Evolutionary conservation across 371 early-diverging fungal species (phyloP).

Genomic region (Coemansia sp.): DNA sequence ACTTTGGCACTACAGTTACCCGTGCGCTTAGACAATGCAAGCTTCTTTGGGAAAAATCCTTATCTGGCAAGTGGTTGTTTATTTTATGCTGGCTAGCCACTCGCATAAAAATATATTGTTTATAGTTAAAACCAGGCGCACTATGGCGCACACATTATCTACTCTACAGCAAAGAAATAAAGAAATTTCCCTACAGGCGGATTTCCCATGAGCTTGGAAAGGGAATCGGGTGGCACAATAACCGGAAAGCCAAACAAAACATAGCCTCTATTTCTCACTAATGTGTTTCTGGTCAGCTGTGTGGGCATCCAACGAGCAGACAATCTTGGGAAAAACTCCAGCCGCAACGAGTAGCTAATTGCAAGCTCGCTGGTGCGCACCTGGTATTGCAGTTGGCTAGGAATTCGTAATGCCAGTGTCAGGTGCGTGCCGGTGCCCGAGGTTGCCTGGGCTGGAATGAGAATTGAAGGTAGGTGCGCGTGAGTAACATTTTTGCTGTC

Average conservation of each 20-base stretch:
- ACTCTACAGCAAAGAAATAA: too few relatives aligned
- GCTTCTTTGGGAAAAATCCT: too few relatives aligned
- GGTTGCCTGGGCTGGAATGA: neutral
- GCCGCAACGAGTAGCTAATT: neutral
- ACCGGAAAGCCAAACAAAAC: neutral
- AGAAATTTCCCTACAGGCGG: neutral
- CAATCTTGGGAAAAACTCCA: conserved; percentile 2
- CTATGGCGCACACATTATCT: too few relatives aligned
- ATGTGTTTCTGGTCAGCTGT: neutral
- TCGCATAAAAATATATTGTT: too few relatives aligned
- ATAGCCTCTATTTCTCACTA: too few relatives aligned
- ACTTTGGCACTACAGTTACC: too few relatives aligned
- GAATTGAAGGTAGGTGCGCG: too few relatives aligned
- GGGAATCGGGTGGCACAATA: neutral
- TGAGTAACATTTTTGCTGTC: too few relatives aligned
- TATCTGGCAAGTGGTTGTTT: too few relatives aligned
- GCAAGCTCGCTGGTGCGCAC: neutral
- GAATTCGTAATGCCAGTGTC: neutral
- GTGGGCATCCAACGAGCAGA: neutral
- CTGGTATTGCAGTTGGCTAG: neutral
- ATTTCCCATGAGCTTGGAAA: neutral
- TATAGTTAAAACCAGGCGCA: too few relatives aligned
- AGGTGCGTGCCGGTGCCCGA: neutral
- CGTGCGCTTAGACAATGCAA: too few relatives aligned
- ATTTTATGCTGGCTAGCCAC: too few relatives aligned